Evolutionary conservation across 495 filamentous ascomycete genomes (phyloP), one percentile per base, ranked within the genome.

Genomic region (Xylaria longipes): DNA sequence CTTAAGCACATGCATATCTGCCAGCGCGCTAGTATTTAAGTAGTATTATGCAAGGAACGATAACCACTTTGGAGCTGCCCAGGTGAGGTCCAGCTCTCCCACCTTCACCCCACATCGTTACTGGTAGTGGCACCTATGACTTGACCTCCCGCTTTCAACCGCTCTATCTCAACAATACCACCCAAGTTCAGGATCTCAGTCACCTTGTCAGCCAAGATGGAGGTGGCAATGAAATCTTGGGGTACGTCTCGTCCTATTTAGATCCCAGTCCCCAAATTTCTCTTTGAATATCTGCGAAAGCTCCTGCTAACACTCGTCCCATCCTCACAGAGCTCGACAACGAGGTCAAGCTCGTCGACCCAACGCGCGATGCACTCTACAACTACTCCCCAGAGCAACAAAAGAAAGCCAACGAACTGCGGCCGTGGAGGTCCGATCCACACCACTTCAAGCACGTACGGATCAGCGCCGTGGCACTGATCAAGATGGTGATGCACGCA

Each of bases 401-500:
- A 74, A 90, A 89, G 76, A 81, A 84, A 60, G 80, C 86, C 73
- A 81, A 82, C 73, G 82, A 86, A 5, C 84, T 83, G n/a, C 87
- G 88, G 37, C 94, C 97, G 46, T 98, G 97, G 96, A 80, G 81
- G 68, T 86, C 84, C n/a, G 89, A 98, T 79, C 92, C 92, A 0
- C 85, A 94, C 79, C 90, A 98, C 85, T 99, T 97, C 89, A 94
- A 96, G 79, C 86, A 91, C 46, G 92, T 98, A 31, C 94, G 95
- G 74, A 95, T 99, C 81, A 95, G 93, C 50, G 93, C 97, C 48
- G 90, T 97, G 29, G 97, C 97, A 6, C 89, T 99, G 15, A 87
- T 98, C 73, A 99, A 99, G 83, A 99, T 99, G 97, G 94, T 97
- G 69, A 98, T 97, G 94, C 97, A 99, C 80, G 97, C 97, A 1